Base-by-base conservation (phyloP, 1,139 yeast species). In the Debaryomyces singareniensis region DNA sequence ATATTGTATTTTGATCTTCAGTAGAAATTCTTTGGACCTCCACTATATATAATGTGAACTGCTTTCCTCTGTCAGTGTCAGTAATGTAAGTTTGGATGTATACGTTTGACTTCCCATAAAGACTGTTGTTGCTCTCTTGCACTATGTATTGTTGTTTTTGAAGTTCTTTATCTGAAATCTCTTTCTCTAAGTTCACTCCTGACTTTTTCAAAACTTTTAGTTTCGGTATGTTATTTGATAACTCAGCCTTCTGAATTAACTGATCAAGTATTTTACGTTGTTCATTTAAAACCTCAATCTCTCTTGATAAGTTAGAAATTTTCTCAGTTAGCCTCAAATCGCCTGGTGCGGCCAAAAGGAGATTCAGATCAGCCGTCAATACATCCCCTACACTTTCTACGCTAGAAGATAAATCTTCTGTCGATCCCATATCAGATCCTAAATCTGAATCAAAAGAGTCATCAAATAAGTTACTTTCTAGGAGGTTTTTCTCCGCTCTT, bases 111-210 rank as follows among this genome's bases (percentile, higher is more conserved):
- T 79, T 78, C 2, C 84, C 86, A 49, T 58, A 86, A 32, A 89
- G 63, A 44, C 87, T 78, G 49, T 80, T 83, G 31, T 84, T 91
- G 45, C 75, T 80, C 39, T 85, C 94, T 46, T 84, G 95, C 1
- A 86, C 86, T 30, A 81, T 72, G 41, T 78, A 79, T 48, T 85
- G 95, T 40, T 85, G 95, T 34, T 73, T 72, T 37, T 83, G 84
- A 20, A 82, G 58, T 42, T 83, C 89, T 42, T 82, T 83, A 4
- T 76, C 53, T 30, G 73, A 74, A 15, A 86, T 67, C 46, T 89
- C 96, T 36, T 82, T 61, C 26, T 73, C 74, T 35, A 86, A 63
- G 37, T 85, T 75, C 3, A 68, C 43, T 34, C 73, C 72, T 0
- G 96, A 85, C 43, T 79, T 81, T 29, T 62, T 61, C 37, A 87